These are phyloP conservation scores for Chamaenerion angustifolium DNA, from an alignment of 345 rosid genomes.

Conservation along the genomic window DNA sequence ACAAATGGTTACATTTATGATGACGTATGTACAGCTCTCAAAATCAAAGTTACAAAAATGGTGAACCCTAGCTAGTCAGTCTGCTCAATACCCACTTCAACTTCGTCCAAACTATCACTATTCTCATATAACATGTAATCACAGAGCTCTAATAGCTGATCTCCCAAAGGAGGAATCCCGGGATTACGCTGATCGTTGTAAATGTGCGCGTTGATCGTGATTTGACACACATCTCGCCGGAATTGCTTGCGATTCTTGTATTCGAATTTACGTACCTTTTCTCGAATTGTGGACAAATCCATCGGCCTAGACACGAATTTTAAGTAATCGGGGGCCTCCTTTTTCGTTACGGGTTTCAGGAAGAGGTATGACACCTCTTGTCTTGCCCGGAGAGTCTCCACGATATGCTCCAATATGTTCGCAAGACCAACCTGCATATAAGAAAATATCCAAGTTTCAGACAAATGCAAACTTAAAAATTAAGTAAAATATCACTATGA, in stretches of 20 bases:
- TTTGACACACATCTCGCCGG: slow-evolving; percentile 88
- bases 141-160: slow-evolving; percentile 86
- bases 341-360: slow-evolving; percentile 73
- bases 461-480: no score
- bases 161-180: slow-evolving; percentile 86
- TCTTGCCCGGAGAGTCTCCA: slow-evolving; percentile 46
- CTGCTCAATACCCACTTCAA: slow-evolving; percentile 53
- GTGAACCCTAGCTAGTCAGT: no score
- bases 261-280: slow-evolving; percentile 74
- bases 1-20: no score
- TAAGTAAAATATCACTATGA: no score
- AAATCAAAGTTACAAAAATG: no score
- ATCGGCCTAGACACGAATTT: slow-evolving; percentile 48
- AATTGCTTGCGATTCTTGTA: slow-evolving; percentile 57
- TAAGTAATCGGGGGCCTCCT: slow-evolving; percentile 87
- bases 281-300: slow-evolving; percentile 81
- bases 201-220: slow-evolving; percentile 55
- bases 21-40: no score
- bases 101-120: slow-evolving; percentile 31
- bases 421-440: slow-evolving; percentile 63
- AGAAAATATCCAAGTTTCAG: no score
- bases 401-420: slow-evolving; percentile 64
- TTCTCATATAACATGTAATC: slow-evolving; percentile 53
- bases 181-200: slow-evolving; percentile 81
- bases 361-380: slow-evolving; percentile 69